Evolutionary conservation across 345 rosid species (phyloP).

Genomic region (Brassica nigra): DNA sequence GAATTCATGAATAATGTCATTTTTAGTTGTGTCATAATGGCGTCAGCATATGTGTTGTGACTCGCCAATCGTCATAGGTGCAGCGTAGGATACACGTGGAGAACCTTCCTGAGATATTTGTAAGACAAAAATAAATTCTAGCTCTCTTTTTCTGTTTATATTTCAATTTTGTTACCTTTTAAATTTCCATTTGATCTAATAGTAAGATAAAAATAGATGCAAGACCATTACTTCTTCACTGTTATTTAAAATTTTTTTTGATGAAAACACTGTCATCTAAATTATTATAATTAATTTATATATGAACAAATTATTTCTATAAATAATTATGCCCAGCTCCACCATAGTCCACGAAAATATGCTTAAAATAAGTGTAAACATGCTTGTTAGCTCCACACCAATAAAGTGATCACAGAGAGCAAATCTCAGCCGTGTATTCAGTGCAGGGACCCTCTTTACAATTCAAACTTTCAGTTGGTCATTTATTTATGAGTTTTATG

Average conservation of each 20-base stretch:
- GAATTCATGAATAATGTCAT: conserved; percentile 7
- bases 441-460: background rate
- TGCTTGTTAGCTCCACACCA: background rate
- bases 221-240: conserved; percentile 3
- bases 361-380: background rate
- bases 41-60: conserved; percentile 29
- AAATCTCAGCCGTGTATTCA: conserved; percentile 18
- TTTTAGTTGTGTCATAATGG: conserved; percentile 17
- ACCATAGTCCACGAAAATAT: background rate
- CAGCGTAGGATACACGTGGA: conserved; percentile 43
- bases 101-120: conserved; percentile 28
- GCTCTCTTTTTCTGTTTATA: background rate
- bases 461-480: background rate
- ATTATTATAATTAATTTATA: background rate
- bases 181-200: background rate
- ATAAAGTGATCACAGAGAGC: conserved; percentile 2
- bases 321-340: background rate
- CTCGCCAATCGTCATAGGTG: conserved; percentile 36
- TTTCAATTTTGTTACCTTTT: background rate
- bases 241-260: background rate
- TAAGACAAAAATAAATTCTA: conserved; percentile 19
- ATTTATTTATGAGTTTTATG: background rate
- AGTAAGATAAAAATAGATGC: background rate
- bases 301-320: background rate
- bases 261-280: background rate